phyloP scores from a whole-genome alignment of 176 grass and related monocot genomes.

The Calamus simplicifolius region DNA sequence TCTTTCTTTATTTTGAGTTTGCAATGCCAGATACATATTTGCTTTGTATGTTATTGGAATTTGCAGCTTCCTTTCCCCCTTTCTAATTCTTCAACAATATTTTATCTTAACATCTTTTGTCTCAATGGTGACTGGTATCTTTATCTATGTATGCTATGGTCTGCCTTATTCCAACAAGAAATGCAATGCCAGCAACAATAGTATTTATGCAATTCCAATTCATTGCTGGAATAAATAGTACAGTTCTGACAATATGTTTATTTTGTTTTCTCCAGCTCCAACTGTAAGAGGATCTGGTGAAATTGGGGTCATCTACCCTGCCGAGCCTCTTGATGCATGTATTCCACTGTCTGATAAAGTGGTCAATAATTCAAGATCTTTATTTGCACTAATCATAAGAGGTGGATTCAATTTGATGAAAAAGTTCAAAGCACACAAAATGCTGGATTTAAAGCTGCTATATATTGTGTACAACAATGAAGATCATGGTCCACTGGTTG shows the following conservation, averaged over 20 bases:
- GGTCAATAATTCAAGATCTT: slow-evolving; percentile 23
- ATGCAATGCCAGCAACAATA: too few relatives aligned
- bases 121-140: too few relatives aligned
- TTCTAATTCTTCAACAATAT: too few relatives aligned
- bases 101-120: too few relatives aligned
- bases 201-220: too few relatives aligned
- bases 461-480: slow-evolving; percentile 83
- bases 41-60: too few relatives aligned
- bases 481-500: slow-evolving; percentile 44
- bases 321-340: slow-evolving; percentile 78
- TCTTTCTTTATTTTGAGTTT: too few relatives aligned
- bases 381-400: slow-evolving; percentile 61
- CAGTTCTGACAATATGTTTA: slow-evolving; percentile 12
- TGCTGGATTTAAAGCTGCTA: slow-evolving; percentile 90
- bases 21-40: too few relatives aligned
- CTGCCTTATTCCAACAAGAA: too few relatives aligned
- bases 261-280: slow-evolving; percentile 47
- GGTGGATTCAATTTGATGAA: slow-evolving; percentile 69
- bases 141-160: too few relatives aligned
- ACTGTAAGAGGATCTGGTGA: slow-evolving; percentile 62
- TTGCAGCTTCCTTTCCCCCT: too few relatives aligned
- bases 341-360: slow-evolving; percentile 37
- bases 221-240: too few relatives aligned
- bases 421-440: slow-evolving; percentile 76
- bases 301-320: slow-evolving; percentile 46